Percentiles rank a stretch among this genome's conserved stretches.
phyloP scores from a whole-genome alignment of 2,329 filamentous ascomycete genomes.

The Ceratocystis variospora region DNA sequence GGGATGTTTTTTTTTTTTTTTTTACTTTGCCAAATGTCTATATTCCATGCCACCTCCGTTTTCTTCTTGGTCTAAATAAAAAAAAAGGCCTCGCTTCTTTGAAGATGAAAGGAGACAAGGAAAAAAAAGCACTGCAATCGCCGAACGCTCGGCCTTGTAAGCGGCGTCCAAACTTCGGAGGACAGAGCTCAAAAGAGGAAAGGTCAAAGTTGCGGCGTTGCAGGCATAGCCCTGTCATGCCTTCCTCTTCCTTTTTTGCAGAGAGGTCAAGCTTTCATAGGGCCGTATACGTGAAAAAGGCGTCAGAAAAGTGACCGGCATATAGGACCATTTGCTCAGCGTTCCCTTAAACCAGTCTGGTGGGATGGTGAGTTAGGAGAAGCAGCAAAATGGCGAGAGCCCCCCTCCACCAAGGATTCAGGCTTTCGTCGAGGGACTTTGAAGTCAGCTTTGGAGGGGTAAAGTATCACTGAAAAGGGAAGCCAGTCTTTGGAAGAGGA shows the following conservation, averaged over 20 bases:
- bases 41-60: not conserved
- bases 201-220: not conserved
- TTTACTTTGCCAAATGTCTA: too few relatives aligned
- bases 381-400: not conserved
- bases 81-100: not conserved
- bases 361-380: not conserved
- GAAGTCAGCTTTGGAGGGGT: not conserved
- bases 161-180: conserved; percentile 1
- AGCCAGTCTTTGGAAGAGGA: not conserved
- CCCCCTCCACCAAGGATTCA: not conserved
- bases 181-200: not conserved
- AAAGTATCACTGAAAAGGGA: not conserved
- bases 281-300: not conserved
- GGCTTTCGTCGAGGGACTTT: conserved; percentile 1
- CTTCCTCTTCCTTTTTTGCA: not conserved
- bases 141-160: conserved; percentile 5
- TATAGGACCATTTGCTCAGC: not conserved
- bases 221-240: conserved; percentile 1
- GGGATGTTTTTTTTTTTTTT: not conserved
- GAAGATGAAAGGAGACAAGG: not conserved
- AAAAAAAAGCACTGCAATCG: not conserved
- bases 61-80: not conserved
- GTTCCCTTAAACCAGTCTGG: conserved; percentile 2
- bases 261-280: too few relatives aligned
- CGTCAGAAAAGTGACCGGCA: not conserved